Conservation (phyloP, 1,284 basidiomycete species). For the Boletus holoroseus region DNA sequence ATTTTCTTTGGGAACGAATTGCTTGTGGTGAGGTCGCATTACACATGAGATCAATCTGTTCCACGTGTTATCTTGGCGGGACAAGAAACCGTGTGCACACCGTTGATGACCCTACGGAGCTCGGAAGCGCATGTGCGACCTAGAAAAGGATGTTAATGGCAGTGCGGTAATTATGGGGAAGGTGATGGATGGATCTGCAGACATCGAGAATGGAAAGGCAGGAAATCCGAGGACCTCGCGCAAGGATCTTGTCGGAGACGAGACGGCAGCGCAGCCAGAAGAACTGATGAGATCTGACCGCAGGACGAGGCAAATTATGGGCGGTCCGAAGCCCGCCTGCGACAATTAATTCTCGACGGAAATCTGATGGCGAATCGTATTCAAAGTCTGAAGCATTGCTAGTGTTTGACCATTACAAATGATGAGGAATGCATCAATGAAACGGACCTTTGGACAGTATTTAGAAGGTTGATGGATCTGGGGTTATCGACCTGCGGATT, state of each 20-base stretch:
- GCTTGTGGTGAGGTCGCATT: background rate
- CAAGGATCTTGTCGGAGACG: conserved; percentile 48
- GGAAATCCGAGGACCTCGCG: conserved; percentile 56
- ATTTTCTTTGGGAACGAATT: background rate
- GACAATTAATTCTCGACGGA: conserved; percentile 1
- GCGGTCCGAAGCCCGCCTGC: conserved; percentile 3
- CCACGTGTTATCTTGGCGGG: background rate
- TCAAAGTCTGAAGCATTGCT: background rate
- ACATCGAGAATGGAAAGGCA: conserved; percentile 41
- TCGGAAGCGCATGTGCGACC: conserved; percentile 36
- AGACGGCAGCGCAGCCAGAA: conserved; percentile 48
- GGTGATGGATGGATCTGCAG: conserved; percentile 51
- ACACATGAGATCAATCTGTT: background rate
- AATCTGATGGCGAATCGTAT: background rate
- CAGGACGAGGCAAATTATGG: conserved; percentile 26
- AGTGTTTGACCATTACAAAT: conserved; percentile 7
- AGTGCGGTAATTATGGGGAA: conserved; percentile 48
- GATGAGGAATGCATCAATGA: background rate
- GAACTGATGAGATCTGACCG: conserved; percentile 32
- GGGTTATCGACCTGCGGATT: background rate
- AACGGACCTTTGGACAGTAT: background rate
- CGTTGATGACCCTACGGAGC: conserved; percentile 1
- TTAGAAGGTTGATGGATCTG: background rate
- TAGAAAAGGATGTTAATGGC: conserved; percentile 43
- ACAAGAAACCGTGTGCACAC: background rate